Base-by-base conservation (phyloP, 768 basidiomycete species). In the Sporobolomyces pararoseus region DNA sequence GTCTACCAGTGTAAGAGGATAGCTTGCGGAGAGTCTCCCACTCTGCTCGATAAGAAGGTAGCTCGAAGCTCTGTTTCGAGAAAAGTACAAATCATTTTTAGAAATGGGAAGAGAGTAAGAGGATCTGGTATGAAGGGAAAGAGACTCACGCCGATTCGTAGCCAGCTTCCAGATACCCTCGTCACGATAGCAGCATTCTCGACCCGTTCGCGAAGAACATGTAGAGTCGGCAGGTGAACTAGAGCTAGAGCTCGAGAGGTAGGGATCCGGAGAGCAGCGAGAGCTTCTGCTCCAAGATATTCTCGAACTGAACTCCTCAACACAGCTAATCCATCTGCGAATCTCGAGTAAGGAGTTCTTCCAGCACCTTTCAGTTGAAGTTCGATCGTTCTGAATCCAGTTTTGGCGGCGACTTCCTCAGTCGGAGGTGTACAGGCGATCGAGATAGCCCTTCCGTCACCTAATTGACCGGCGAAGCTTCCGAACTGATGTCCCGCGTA, bases 351-450 rank as follows among this genome's bases (percentile, higher is more conserved):
- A 0, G 96, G 94, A 1, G 95, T 98, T 16, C 96, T 84, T 0
- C 96, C 96, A 0, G 88, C 86, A 2, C 96, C 96, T 78, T 98
- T 99, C 73, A 99, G 85, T 79, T 98, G 96, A 13, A 99, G 83
- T 76, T 99, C 96, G 51, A 75, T 62, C n/a, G 71, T 57, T 2
- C 51, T 16, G 65, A 53, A 49, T 12, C 72, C 68, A 10, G 72
- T 70, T 17, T 23, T 14, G 2, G 42, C 52, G 7, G 62, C 63
- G 21, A 74, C 72, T 12, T 67, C 58, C 2, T 25, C 44, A 0
- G 72, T 70, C 21, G 72, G 53, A 0, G 68, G 68, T 0, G 72
- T 74, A 3, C 65, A 74, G 14, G 70, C 80, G 59, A 99, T 85
- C 13, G 89, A 90, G n/a, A 91, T 90, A 1, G 96, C 95, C 23